Conservation (phyloP, 202 grass and related monocot genomes). For the Schoenoplectus triqueter region DNA sequence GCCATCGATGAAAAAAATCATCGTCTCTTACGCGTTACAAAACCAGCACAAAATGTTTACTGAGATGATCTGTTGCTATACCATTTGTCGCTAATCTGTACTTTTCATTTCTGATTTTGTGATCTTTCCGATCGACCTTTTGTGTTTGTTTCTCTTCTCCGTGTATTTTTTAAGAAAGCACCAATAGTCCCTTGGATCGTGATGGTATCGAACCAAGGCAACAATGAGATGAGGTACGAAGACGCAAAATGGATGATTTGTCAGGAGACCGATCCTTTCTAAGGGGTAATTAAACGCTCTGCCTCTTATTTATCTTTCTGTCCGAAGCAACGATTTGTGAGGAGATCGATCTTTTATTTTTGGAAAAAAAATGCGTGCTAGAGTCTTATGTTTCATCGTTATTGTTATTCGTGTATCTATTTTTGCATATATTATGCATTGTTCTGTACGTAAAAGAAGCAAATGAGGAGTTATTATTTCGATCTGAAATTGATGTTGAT, state of each 20-base stretch:
- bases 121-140: background rate
- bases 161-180: background rate
- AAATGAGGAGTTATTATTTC: slow-evolving; percentile 30
- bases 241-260: slow-evolving; percentile 20
- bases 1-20: background rate
- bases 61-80: background rate
- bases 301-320: slow-evolving; percentile 1
- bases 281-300: background rate
- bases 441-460: background rate
- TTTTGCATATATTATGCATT: background rate
- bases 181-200: slow-evolving; percentile 33
- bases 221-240: slow-evolving; percentile 25
- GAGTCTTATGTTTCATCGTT: background rate
- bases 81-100: background rate
- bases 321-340: background rate
- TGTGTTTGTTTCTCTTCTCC: background rate
- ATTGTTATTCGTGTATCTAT: background rate
- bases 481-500: slow-evolving; percentile 19
- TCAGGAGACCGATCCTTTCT: background rate
- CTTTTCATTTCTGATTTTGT: background rate
- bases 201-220: slow-evolving; percentile 28
- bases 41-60: background rate
- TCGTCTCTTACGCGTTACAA: background rate
- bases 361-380: background rate
- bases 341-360: background rate